Evolutionary conservation across 129 eudicot species (phyloP).

Genomic region (Lonicera japonica): DNA sequence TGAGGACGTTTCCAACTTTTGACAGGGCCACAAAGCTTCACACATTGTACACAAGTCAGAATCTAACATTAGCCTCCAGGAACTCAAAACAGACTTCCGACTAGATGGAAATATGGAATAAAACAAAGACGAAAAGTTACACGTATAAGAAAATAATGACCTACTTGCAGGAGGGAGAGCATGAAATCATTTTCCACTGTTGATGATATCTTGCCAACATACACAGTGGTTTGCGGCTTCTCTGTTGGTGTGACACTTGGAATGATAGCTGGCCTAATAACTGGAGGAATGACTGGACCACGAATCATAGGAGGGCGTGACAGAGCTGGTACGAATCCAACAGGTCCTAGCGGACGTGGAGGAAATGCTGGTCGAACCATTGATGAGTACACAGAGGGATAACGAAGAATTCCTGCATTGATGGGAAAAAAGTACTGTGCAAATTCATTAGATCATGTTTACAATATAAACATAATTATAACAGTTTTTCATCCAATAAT

Average conservation of each 20-base stretch:
- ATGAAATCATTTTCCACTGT: conserved; percentile 91
- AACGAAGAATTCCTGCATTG: conserved; percentile 75
- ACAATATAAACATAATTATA: conserved; percentile 1
- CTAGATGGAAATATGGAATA: neutral
- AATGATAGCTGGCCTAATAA: conserved; percentile 56
- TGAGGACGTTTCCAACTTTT: conserved; percentile 97
- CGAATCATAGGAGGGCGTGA: conserved; percentile 77
- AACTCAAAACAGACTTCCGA: neutral
- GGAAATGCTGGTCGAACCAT: conserved; percentile 72
- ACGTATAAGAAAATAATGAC: conserved; percentile 6
- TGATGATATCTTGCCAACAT: conserved; percentile 90
- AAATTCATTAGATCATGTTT: conserved; percentile 50
- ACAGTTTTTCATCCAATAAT: conserved; percentile 2
- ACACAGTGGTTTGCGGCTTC: conserved; percentile 79
- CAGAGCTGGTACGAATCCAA: conserved; percentile 57
- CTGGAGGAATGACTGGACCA: conserved; percentile 58
- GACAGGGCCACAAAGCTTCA: conserved; percentile 93
- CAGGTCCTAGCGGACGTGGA: conserved; percentile 54
- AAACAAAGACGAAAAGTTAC: no score
- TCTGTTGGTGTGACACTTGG: conserved; percentile 53
- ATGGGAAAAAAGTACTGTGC: conserved; percentile 60
- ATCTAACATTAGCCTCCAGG: neutral
- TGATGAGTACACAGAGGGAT: conserved; percentile 62
- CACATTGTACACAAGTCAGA: conserved; percentile 7
- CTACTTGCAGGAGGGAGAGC: conserved; percentile 80